Percentiles rank a stretch among this genome's conserved stretches.
Conservation (phyloP, 495 filamentous ascomycete species). For the Hypoxylon intermedium region DNA sequence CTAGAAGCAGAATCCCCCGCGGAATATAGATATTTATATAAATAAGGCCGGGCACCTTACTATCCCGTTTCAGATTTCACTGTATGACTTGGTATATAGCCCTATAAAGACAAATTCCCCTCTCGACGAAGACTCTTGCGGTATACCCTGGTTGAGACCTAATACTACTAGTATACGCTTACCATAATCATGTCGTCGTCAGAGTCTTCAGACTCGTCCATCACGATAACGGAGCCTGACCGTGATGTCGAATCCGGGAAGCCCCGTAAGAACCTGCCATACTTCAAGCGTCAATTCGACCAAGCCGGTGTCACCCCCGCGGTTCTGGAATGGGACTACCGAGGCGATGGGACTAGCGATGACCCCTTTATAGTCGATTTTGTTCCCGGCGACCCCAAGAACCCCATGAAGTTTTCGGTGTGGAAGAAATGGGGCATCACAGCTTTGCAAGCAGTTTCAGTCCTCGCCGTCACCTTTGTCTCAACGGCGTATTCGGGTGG, state of each 20-base stretch:
- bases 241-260: conserved; percentile 30
- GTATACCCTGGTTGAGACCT: not conserved
- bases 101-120: not conserved
- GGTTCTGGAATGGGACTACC: conserved; percentile 66
- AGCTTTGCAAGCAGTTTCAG: conserved; percentile 67
- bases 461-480: conserved; percentile 76
- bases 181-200: conserved; percentile 19
- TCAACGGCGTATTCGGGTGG: conserved; percentile 81
- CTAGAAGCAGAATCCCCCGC: no score
- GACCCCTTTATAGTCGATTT: conserved; percentile 79
- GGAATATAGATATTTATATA: not conserved
- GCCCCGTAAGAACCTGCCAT: conserved; percentile 20
- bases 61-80: not conserved
- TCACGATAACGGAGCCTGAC: conserved; percentile 24
- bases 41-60: no score
- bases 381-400: conserved; percentile 72
- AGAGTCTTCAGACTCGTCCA: conserved; percentile 35
- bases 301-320: conserved; percentile 48
- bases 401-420: conserved; percentile 70
- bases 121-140: not conserved
- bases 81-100: not conserved
- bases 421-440: conserved; percentile 76
- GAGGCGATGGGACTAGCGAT: conserved; percentile 73
- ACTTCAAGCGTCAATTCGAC: conserved; percentile 44
- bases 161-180: not conserved